Percentiles rank a stretch among this genome's conserved stretches.
Conservation (phyloP, 805 yeast species). For the Cyberlindnera maritima region DNA sequence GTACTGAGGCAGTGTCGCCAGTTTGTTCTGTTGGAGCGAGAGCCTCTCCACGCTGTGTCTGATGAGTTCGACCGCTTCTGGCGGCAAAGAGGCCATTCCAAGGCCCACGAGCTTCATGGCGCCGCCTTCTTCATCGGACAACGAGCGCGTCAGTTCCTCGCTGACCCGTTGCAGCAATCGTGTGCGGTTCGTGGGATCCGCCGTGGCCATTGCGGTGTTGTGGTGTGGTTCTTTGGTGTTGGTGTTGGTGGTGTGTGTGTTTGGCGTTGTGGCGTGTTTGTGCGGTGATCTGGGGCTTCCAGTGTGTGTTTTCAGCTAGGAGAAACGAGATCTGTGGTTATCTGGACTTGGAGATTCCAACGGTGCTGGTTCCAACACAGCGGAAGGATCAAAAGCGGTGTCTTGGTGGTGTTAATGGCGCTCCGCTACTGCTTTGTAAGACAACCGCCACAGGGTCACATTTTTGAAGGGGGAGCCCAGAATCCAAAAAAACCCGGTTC, state of each 20-base stretch:
- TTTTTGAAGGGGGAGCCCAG: no score
- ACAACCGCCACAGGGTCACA: no score
- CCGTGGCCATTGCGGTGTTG: constrained; percentile 27
- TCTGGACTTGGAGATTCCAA: no score
- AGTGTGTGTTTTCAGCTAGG: no score
- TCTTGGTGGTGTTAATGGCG: neutral
- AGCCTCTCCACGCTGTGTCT: constrained; percentile 44
- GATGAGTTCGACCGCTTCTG: constrained; percentile 36
- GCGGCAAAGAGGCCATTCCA: constrained; percentile 37
- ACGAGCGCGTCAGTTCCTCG: constrained; percentile 24
- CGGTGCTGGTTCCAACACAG: no score
- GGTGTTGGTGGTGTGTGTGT: neutral
- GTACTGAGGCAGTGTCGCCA: constrained; percentile 45
- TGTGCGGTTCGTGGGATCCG: constrained; percentile 16
- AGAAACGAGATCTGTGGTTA: no score
- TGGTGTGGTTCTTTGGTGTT: neutral
- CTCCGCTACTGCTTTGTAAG: neutral
- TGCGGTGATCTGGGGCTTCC: no score
- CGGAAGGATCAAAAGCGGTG: no score
- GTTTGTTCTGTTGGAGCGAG: constrained; percentile 50
- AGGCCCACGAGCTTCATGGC: constrained; percentile 38
- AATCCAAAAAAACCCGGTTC: no score
- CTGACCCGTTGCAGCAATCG: constrained; percentile 24
- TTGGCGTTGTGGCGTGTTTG: no score
- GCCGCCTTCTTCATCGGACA: constrained; percentile 22